phyloP scores from a whole-genome alignment of 2,329 filamentous ascomycete species.

The Atkinsonella texensis region DNA sequence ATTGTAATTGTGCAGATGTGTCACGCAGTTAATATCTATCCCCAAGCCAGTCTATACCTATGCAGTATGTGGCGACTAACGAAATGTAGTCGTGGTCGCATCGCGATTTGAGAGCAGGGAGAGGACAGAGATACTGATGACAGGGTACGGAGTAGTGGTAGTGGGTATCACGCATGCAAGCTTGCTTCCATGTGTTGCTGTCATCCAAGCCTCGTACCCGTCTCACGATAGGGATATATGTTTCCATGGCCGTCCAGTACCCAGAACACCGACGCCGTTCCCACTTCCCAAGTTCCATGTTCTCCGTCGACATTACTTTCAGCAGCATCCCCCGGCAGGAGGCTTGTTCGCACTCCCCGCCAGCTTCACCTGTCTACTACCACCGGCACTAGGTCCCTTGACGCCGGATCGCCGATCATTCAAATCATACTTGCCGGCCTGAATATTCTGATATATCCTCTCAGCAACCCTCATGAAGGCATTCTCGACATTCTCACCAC shows the following conservation, averaged over 20 bases:
- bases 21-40: slow-evolving; percentile 15
- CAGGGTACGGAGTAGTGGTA: background rate
- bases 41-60: background rate
- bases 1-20: slow-evolving; percentile 4
- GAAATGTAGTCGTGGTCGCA: background rate
- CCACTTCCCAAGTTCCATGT: background rate
- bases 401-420: slow-evolving; percentile 89
- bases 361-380: slow-evolving; percentile 35
- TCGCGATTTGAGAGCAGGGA: background rate
- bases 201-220: background rate
- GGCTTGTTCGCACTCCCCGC: slow-evolving; percentile 25
- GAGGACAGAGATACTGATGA: background rate
- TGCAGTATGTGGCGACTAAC: background rate
- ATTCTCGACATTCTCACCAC: slow-evolving; percentile 82
- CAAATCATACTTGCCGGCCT: slow-evolving; percentile 86
- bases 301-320: slow-evolving; percentile 8
- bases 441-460: slow-evolving; percentile 92
- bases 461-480: slow-evolving; percentile 91
- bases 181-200: slow-evolving; percentile 2
- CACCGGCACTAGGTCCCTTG: slow-evolving; percentile 53
- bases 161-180: slow-evolving; percentile 6
- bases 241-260: background rate
- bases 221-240: background rate
- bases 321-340: slow-evolving; percentile 36
- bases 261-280: background rate